phyloP scores from a whole-genome alignment of 1,284 basidiomycete genomes.

The Agroathelia rolfsii region DNA sequence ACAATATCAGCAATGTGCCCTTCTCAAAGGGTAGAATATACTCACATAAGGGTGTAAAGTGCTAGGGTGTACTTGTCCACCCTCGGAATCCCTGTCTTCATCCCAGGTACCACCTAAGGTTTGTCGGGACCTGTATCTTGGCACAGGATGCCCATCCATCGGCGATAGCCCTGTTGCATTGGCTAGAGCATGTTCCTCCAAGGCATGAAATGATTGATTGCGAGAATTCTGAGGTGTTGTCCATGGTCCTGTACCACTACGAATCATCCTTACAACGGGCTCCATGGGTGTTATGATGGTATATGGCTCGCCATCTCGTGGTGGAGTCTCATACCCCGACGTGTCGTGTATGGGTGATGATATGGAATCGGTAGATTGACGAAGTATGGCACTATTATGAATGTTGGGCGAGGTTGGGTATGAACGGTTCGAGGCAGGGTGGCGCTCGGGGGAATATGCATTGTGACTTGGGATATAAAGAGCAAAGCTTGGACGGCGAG shows the following conservation, averaged over 20 bases:
- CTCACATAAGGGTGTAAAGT: constrained; percentile 29
- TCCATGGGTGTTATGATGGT: no score
- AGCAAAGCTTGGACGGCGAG: no score
- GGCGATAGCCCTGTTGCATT: no score
- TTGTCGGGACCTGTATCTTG: constrained; percentile 1
- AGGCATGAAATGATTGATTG: neutral
- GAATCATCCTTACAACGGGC: no score
- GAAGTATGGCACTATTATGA: neutral
- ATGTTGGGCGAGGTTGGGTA: constrained; percentile 4
- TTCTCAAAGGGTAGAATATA: constrained; percentile 4
- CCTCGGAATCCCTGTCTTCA: no score
- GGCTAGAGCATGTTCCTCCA: neutral
- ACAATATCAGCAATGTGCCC: constrained; percentile 4
- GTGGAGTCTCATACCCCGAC: no score
- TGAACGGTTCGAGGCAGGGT: constrained; percentile 1
- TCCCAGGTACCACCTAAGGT: constrained; percentile 1
- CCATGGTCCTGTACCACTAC: no score
- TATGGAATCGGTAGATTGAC: constrained; percentile 1
- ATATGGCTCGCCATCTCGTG: no score
- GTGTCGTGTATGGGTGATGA: no score
- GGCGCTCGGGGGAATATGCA: constrained; percentile 10
- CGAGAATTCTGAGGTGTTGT: constrained; percentile 3
- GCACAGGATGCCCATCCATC: no score
- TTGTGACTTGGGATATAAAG: no score
- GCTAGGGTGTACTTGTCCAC: neutral